Base-by-base conservation (phyloP, 129 eudicot species). In the Mikania micrantha region DNA sequence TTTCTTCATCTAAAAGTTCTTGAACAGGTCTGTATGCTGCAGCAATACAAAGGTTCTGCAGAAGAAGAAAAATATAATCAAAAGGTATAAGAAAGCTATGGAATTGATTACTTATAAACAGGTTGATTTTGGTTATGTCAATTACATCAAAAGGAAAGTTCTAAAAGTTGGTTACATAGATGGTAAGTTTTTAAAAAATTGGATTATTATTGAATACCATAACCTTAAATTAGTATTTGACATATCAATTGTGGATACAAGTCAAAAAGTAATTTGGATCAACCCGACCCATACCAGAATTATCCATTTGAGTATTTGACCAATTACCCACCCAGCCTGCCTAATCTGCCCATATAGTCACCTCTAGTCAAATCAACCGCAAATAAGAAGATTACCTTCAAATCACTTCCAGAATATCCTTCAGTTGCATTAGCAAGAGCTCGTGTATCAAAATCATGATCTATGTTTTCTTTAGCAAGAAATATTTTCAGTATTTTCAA, bases 21-120 rank as follows among this genome's bases (percentile, higher is more conserved):
- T 93, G 96, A 40, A 93, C 98, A 53, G 98, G 98, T 77, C 91
- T 86, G 81, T 93, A 88, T 16, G 98, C 96, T 19, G 98, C 98
- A 78, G 98, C 98, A 70, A 89, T 85, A 75, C 98, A 93, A 24
- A 93, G 95, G 58, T 93, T 88, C 98, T 93, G 85, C 83, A 81
- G 21, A 53, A 72, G 25, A 56, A 27, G 10, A 58, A 10, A 35
- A 60, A 40, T 32, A 56, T 56, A 42, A 32, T 34, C 4, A 74
- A 48, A 29, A 59, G 13, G 2, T 6, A 12, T n/a, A 58, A 59
- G 25, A 59, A n/a, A 56, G 9, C 35, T 38, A 25, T 50, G 7
- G 15, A 52, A 15, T 52, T 21, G 0, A 9, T 44, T 8, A 22
- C 58, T 50, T 22, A n/a, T 50, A n/a, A 52, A 9, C 59, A 15